Evolutionary conservation across 1,139 yeast species (phyloP).

Genomic region (Sugiyamaella paludigena): DNA sequence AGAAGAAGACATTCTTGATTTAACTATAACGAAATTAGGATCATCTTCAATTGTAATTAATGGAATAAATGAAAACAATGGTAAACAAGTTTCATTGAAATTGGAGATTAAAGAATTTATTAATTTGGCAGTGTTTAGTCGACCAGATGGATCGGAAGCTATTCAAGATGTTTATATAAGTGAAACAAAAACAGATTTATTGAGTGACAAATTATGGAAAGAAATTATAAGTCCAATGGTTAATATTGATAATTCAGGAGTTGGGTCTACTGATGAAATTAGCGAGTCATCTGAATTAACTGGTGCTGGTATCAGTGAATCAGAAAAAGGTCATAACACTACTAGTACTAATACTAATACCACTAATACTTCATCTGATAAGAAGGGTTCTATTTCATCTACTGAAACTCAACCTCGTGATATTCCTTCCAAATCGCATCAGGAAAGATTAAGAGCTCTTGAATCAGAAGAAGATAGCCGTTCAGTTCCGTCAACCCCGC

Average conservation of each 20-base stretch:
- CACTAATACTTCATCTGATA: not conserved
- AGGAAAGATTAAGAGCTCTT: not conserved
- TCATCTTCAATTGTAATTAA: slow-evolving; percentile 17
- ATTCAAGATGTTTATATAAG: slow-evolving; percentile 24
- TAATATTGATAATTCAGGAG: not conserved
- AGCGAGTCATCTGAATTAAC: not conserved
- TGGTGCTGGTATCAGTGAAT: not conserved
- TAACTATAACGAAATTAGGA: slow-evolving; percentile 22
- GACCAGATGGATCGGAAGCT: slow-evolving; percentile 29
- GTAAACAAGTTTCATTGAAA: slow-evolving; percentile 18
- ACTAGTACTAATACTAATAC: not conserved
- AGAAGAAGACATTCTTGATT: slow-evolving; percentile 16
- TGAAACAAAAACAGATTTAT: slow-evolving; percentile 22
- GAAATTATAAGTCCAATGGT: slow-evolving; percentile 5
- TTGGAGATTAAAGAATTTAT: slow-evolving; percentile 19
- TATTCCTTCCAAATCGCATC: not conserved
- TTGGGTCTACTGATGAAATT: not conserved
- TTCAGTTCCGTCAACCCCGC: slow-evolving; percentile 7
- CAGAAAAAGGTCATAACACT: not conserved
- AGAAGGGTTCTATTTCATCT: not conserved
- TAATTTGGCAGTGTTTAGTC: slow-evolving; percentile 24
- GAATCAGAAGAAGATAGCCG: slow-evolving; percentile 2
- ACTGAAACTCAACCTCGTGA: not conserved
- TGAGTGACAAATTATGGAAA: slow-evolving; percentile 15
- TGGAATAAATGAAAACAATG: slow-evolving; percentile 17